Percentiles rank a stretch among this genome's conserved stretches.
Evolutionary conservation across 2,329 filamentous ascomycete species (phyloP).

Genomic region (Xylariomycetidae sp.): DNA sequence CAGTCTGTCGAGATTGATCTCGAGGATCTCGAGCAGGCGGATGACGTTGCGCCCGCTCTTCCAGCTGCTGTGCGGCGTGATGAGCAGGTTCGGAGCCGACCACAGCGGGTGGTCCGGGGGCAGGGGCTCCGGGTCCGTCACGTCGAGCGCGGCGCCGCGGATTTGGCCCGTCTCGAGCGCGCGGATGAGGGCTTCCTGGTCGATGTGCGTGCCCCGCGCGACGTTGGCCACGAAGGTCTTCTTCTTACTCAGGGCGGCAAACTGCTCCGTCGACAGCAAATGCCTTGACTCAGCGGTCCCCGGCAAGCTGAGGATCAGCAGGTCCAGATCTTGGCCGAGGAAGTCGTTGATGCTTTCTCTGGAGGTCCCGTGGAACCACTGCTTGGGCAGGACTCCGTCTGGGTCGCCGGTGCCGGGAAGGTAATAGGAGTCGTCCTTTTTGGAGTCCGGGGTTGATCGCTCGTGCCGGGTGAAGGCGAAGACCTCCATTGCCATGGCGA

Average conservation of each 20-base stretch:
- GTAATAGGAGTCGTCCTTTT: slow-evolving; percentile 56
- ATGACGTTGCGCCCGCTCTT: slow-evolving; percentile 12
- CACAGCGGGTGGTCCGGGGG: slow-evolving; percentile 57
- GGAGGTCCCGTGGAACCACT: slow-evolving; percentile 33
- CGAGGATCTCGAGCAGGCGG: slow-evolving; percentile 16
- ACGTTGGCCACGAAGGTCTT: slow-evolving; percentile 59
- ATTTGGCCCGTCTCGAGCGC: slow-evolving; percentile 36
- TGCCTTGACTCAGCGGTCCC: slow-evolving; percentile 31
- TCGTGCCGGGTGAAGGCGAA: slow-evolving; percentile 62
- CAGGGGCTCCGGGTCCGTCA: slow-evolving; percentile 64
- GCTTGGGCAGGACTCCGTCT: slow-evolving; percentile 30
- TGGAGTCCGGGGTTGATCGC: slow-evolving; percentile 52
- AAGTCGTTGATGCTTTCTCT: slow-evolving; percentile 31
- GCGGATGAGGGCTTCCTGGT: slow-evolving; percentile 43
- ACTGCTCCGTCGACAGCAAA: slow-evolving; percentile 36
- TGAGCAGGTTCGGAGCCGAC: slow-evolving; percentile 54
- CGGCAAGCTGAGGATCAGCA: slow-evolving; percentile 34
- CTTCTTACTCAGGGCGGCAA: slow-evolving; percentile 27
- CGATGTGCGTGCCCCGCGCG: slow-evolving; percentile 41
- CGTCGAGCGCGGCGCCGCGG: slow-evolving; percentile 59
- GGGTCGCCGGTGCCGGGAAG: slow-evolving; percentile 53
- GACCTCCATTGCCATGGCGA: slow-evolving; percentile 58
- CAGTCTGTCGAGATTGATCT: slow-evolving; percentile 16
- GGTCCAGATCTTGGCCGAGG: slow-evolving; percentile 32
- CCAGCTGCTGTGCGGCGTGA: slow-evolving; percentile 32